Evolutionary conservation across 305 asterid genomes (phyloP), one percentile per base, ranked within the genome.

Genomic region (Fraxinus latifolia): DNA sequence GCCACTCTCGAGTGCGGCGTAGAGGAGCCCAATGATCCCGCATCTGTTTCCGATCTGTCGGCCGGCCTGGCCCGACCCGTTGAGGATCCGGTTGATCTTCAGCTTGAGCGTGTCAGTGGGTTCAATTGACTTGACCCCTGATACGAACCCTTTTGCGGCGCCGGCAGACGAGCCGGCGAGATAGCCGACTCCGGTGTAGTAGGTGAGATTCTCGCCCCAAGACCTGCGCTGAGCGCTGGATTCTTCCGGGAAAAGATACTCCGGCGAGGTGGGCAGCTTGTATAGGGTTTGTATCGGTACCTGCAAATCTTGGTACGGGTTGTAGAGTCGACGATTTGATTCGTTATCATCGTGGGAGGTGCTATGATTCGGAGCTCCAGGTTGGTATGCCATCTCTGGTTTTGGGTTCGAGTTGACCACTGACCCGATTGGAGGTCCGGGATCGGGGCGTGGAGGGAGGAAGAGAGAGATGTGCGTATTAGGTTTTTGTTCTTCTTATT

Each of bases 141-240:
- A 85, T 62, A 81, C 81, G 23, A 96, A 87, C 1, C 99, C 99
- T 89, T 85, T 90, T 32, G 84, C 87, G 14, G 93, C 98, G 71
- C 98, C 99, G 73, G 76, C 84, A 21, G 88, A 83, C 11, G 98
- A 89, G 14, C 98, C 99, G 55, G 87, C 88, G 11, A 96, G 91
- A 47, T 94, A 96, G 1, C 97, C 97, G 39, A 94, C 84, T 0
- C 99, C 98, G 32, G 98, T 96, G 83, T 91, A 94, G 70, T 92
- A 96, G 65, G 99, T 93, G 44, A 96, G 82, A 80, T 94, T 96
- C 85, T 94, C 98, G 0, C 99, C 97, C 98, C 98, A 94, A 1
- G 98, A 91, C 36, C 99, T 93, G 84, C 98, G 98, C 86, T 92
- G 97, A 1, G 87, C 91, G 55, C 70, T 0, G 79, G 98, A 80